Percentiles rank a stretch among this genome's conserved stretches.
Evolutionary conservation across 2,329 filamentous ascomycete genomes (phyloP).

Genomic region (Xylariales sp.): DNA sequence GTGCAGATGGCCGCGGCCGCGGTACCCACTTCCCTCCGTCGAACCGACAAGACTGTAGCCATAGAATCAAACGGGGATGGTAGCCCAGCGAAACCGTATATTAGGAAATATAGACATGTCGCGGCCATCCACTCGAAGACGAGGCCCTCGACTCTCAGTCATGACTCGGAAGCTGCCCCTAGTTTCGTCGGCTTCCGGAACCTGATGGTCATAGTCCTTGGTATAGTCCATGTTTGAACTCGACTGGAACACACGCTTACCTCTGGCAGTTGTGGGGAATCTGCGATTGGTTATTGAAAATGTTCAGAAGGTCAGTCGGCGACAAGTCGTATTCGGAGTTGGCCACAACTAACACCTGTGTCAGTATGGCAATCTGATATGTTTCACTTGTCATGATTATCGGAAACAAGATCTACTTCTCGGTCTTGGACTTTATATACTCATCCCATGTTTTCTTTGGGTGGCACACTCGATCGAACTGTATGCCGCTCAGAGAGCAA

Average conservation of each 20-base stretch:
- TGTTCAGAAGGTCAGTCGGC: conserved; percentile 69
- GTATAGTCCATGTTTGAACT: conserved; percentile 41
- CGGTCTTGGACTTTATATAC: conserved; percentile 73
- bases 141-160: conserved; percentile 77
- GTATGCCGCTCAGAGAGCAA: conserved; percentile 74
- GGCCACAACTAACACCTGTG: conserved; percentile 8
- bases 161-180: conserved; percentile 68
- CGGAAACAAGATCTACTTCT: conserved; percentile 70
- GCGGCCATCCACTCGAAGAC: conserved; percentile 74
- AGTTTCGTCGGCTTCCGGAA: conserved; percentile 95
- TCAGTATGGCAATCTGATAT: conserved; percentile 92
- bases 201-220: conserved; percentile 87
- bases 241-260: conserved; percentile 6
- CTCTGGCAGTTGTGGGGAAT: conserved; percentile 74
- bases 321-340: neutral
- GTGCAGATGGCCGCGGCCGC: conserved; percentile 21
- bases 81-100: conserved; percentile 23
- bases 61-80: conserved; percentile 7
- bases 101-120: conserved; percentile 83
- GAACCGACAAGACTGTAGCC: conserved; percentile 6
- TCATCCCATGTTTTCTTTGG: conserved; percentile 87
- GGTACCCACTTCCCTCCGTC: conserved; percentile 17
- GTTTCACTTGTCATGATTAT: conserved; percentile 85
- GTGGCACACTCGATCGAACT: conserved; percentile 87
- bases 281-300: conserved; percentile 94